Base-by-base conservation (phyloP, 305 asterid species). In the Rubia occidens region DNA sequence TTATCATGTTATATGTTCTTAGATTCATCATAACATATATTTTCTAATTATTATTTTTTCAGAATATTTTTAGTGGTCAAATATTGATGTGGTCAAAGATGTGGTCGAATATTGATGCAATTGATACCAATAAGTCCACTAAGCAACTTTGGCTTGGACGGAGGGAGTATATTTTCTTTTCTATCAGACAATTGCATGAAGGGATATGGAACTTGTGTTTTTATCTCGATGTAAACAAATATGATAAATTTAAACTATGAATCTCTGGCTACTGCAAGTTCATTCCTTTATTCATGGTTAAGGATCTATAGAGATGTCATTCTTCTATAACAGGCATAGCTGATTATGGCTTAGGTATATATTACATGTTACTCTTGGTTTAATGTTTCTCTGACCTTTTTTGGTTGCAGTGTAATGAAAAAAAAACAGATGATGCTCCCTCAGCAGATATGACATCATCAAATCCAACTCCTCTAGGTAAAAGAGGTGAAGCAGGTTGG, bases 351-450 rank as follows among this genome's bases (percentile, higher is more conserved):
- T 13, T 15, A 60, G 4, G 62, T 18, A 71, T 4, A 55, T 60
- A 47, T 29, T 62, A 11, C 10, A 32, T 44, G 59, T 59, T 65
- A 55, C 60, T 71, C 70, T 65, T 78, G 58, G 14, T 66, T 7
- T 14, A 21, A 13, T 44, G n/a, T n/a, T 65, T 40, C 4, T 32
- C 24, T 67, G 49, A 2, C 42, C 68, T 49, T 53, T 59, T 26
- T 61, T 80, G 70, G 73, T 71, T 72, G 66, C 82, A 94, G 98
- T 94, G 97, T 79, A 94, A 90, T 81, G 98, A 90, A 83, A 94
- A 96, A 66, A 87, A 79, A 77, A 85, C 90, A 53, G 98, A 94
- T 73, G 98, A 94, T 89, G 95, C 98, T 60, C 97, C 97, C 60
- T 82, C 96, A 63, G 98, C 97, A 73, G 98, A 94, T 67, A 90